Evolutionary conservation across 2,329 filamentous ascomycete species (phyloP).

Genomic region (Capronia americana): DNA sequence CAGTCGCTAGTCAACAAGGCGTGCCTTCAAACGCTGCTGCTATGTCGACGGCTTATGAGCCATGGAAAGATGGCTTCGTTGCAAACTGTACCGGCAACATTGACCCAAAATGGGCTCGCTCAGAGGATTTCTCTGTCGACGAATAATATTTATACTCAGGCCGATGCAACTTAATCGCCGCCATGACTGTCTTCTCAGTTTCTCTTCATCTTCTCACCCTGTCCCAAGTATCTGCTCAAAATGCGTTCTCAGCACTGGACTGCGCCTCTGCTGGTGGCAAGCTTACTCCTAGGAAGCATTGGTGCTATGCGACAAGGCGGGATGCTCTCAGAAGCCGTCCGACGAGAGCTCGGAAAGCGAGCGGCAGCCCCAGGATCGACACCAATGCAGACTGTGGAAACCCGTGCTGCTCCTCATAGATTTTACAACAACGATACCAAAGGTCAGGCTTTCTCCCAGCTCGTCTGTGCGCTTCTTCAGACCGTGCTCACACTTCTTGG

Average conservation of each 20-base stretch:
- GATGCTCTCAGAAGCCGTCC: background rate
- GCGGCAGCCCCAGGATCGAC: background rate
- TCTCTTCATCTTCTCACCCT: background rate
- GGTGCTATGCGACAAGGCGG: background rate
- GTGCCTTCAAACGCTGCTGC: background rate
- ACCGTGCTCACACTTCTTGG: conserved; percentile 1
- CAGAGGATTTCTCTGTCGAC: background rate
- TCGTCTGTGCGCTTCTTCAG: background rate
- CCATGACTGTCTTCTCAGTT: background rate
- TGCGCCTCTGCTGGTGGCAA: background rate
- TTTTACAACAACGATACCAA: conserved; percentile 5
- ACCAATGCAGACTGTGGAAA: background rate
- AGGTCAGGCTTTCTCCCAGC: background rate
- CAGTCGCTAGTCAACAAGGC: background rate
- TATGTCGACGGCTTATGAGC: background rate
- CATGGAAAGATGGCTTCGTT: background rate
- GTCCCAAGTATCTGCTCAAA: conserved; percentile 2
- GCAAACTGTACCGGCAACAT: background rate
- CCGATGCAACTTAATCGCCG: background rate
- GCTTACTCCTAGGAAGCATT: background rate
- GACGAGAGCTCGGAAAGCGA: background rate
- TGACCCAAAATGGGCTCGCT: background rate
- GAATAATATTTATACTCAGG: background rate
- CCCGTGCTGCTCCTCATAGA: background rate
- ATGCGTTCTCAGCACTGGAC: background rate